Conservation (phyloP, 2,329 filamentous ascomycete species). For the Microdochium trichocladiopsis region DNA sequence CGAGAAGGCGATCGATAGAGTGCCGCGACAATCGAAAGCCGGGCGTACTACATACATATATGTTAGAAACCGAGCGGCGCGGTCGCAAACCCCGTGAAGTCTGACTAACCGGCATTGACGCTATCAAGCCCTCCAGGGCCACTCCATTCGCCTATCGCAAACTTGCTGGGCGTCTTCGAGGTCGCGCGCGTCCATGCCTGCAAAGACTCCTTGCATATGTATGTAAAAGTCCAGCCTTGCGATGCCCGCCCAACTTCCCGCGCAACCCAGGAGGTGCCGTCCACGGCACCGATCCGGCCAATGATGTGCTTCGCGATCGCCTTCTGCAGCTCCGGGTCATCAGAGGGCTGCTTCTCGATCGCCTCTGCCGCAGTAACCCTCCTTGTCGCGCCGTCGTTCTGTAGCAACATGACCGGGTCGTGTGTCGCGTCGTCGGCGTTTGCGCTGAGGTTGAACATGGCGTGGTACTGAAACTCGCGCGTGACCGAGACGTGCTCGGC, state of each 20-base stretch:
- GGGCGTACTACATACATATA: constrained; percentile 37
- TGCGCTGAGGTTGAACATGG: constrained; percentile 32
- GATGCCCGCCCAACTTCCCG: constrained; percentile 33
- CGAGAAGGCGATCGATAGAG: constrained; percentile 40
- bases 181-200: constrained; percentile 42
- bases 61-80: not conserved
- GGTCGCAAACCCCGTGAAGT: not conserved
- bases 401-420: constrained; percentile 13
- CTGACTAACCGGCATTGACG: constrained; percentile 31
- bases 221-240: constrained; percentile 47
- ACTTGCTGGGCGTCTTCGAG: constrained; percentile 29
- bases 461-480: constrained; percentile 37
- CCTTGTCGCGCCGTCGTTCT: constrained; percentile 21
- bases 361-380: constrained; percentile 36
- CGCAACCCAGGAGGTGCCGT: constrained; percentile 41
- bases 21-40: constrained; percentile 52
- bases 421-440: constrained; percentile 27
- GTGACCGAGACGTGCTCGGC: constrained; percentile 41
- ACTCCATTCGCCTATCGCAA: constrained; percentile 41
- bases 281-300: constrained; percentile 31
- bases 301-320: constrained; percentile 42
- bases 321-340: constrained; percentile 40
- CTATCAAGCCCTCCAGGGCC: constrained; percentile 37
- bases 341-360: constrained; percentile 38
- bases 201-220: constrained; percentile 44